Conservation (phyloP, 164 flowering plant species). For the Euptelea pleiosperma region DNA sequence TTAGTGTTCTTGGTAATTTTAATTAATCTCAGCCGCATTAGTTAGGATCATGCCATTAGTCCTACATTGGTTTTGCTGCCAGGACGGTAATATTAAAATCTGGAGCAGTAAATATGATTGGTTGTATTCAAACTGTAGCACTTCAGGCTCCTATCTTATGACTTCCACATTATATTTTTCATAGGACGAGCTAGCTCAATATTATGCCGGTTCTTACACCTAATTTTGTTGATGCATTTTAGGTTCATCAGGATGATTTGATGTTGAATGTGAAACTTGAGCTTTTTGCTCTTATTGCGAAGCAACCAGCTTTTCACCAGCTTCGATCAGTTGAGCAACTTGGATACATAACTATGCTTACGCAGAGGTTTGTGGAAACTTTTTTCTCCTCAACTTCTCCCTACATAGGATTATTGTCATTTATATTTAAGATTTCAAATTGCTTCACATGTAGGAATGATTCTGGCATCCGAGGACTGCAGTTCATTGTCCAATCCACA, state of each 20-base stretch:
- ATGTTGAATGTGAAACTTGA: constrained; percentile 77
- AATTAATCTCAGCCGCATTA: too few species aligned
- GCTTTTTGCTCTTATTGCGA: constrained; percentile 83
- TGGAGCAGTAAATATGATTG: too few species aligned
- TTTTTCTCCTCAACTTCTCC: background rate
- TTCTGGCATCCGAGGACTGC: constrained; percentile 76
- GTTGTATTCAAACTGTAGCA: too few species aligned
- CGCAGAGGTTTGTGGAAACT: constrained; percentile 58
- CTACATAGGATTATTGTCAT: background rate
- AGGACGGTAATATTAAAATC: too few species aligned
- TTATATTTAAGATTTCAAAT: background rate
- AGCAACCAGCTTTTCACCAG: constrained; percentile 93
- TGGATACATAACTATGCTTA: constrained; percentile 80
- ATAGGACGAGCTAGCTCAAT: constrained; percentile 3
- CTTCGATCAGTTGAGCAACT: constrained; percentile 98
- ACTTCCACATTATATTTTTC: too few species aligned
- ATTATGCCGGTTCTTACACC: constrained; percentile 4
- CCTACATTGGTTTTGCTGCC: too few species aligned
- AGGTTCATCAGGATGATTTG: constrained; percentile 86
- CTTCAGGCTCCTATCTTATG: too few species aligned
- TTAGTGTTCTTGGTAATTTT: too few species aligned
- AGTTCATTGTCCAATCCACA: constrained; percentile 80
- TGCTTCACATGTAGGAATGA: constrained; percentile 50
- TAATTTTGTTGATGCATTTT: constrained; percentile 4
- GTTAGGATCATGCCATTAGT: too few species aligned